Base-by-base conservation (phyloP, 2,329 filamentous ascomycete species). In the Sclerotinia sclerotiorum region DNA sequence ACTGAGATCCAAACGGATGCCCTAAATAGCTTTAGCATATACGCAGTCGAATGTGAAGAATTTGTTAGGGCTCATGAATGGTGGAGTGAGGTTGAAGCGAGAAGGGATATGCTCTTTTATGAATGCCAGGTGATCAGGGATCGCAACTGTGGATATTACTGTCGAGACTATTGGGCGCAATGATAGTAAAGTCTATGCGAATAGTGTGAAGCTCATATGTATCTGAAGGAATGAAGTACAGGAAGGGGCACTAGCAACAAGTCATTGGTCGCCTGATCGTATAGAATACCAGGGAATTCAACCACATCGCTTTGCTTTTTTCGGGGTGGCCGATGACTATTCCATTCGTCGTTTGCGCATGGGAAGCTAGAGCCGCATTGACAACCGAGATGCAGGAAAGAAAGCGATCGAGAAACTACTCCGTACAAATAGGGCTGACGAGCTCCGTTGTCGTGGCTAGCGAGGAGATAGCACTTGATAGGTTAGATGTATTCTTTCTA, bases 221-320 rank as follows among this genome's bases (percentile, higher is more conserved):
- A 66, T 66, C 17, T 6, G 8, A 19, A 11, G 42, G 39, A 39
- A 17, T 11, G 39, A 72, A 75, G 48, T 11, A 66, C 27, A 1
- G 69, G 61, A 8, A 61, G 52, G 35, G 71, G 76, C 70, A 81
- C 82, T 58, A 81, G 77, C 51, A 78, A 73, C 15, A 80, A 73
- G 3, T 78, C 79, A 27, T 77, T 71, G 19, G 81, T 79, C 7
- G 79, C 76, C 29, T 78, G 73, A 2, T 77, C 80, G 72, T 80
- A 82, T 10, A 78, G 79, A 63, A 82, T 79, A 15, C 79, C 79
- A 10, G 81, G 73, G 66, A 82, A 82, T 55, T 73, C 74, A 1
- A 74, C 72, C 4, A 77, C 75, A 3, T 71, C 63, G 3, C 70
- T 68, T 19, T 70, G 46, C 29, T 70, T 71, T 8, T 68, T 15